Percentiles rank a stretch among this genome's conserved stretches.
Evolutionary conservation across 2,329 filamentous ascomycete genomes (phyloP).

Genomic region (Ascochyta viciae-villosae): DNA sequence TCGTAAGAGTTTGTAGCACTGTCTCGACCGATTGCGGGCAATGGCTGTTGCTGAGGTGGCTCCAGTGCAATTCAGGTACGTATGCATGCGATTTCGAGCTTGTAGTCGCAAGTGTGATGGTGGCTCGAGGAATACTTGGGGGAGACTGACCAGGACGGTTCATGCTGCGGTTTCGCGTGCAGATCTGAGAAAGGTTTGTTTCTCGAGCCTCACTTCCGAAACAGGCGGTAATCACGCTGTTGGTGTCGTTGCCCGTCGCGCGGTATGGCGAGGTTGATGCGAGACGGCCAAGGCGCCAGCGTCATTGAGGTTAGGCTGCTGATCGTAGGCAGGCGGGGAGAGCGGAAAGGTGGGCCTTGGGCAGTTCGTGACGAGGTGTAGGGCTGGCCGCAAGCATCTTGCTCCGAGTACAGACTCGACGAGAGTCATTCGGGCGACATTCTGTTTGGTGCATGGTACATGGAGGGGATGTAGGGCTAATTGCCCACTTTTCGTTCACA

Average conservation of each 20-base stretch:
- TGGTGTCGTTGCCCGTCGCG: constrained; percentile 20
- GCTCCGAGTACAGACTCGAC: no score
- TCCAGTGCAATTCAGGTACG: constrained; percentile 15
- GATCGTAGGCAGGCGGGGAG: constrained; percentile 12
- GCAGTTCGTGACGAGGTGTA: constrained; percentile 9
- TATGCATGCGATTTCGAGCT: constrained; percentile 21
- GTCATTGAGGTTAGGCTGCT: constrained; percentile 6
- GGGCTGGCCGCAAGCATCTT: neutral
- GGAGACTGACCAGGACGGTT: constrained; percentile 56
- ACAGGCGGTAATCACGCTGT: constrained; percentile 4
- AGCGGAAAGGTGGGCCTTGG: constrained; percentile 12
- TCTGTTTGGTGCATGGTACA: neutral
- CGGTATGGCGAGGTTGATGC: constrained; percentile 28
- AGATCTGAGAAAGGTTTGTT: constrained; percentile 18
- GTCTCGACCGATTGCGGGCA: neutral
- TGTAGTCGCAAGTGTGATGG: constrained; percentile 22
- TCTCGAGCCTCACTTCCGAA: neutral
- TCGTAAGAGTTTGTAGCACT: neutral
- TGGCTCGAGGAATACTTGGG: constrained; percentile 35
- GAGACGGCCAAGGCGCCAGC: constrained; percentile 21
- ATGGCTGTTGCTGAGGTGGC: neutral
- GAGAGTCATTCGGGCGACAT: neutral
- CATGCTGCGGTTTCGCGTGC: constrained; percentile 45
- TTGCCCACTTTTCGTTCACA: neutral
- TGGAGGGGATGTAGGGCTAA: neutral